Evolutionary conservation across 352 stramenopile genomes (phyloP).

Genomic region (Phytophthora europaea): DNA sequence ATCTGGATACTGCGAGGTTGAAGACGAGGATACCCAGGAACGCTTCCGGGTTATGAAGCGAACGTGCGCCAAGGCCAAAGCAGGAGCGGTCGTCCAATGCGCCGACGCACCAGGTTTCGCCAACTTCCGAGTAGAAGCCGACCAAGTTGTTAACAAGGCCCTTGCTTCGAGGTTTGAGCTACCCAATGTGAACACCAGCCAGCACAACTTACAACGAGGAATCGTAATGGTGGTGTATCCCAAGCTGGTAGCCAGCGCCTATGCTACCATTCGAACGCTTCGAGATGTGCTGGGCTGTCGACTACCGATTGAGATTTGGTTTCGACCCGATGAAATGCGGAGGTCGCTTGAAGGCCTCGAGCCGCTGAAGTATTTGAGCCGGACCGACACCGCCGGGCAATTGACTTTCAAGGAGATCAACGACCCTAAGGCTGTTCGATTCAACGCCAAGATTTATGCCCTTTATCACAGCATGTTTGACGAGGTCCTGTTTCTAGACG

Average conservation of each 20-base stretch:
- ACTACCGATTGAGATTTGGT: constrained; percentile 76
- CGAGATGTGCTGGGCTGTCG: constrained; percentile 42
- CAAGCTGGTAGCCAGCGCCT: constrained; percentile 69
- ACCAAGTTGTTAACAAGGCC: constrained; percentile 1
- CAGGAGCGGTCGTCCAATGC: constrained; percentile 52
- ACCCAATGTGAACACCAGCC: not conserved
- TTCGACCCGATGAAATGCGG: constrained; percentile 45
- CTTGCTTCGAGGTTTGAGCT: not conserved
- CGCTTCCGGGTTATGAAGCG: constrained; percentile 73
- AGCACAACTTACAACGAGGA: constrained; percentile 15
- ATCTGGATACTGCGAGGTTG: constrained; percentile 71
- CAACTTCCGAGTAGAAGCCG: constrained; percentile 49
- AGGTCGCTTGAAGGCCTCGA: constrained; percentile 14
- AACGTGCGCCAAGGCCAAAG: constrained; percentile 52
- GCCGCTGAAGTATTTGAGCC: constrained; percentile 22
- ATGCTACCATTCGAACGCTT: constrained; percentile 61
- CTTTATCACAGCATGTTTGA: constrained; percentile 69
- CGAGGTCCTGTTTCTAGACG: constrained; percentile 73
- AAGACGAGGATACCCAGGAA: constrained; percentile 56
- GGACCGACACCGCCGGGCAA: constrained; percentile 28
- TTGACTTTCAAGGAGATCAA: constrained; percentile 47
- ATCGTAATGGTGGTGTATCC: constrained; percentile 76
- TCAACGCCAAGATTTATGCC: constrained; percentile 63
- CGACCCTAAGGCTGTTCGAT: constrained; percentile 40
- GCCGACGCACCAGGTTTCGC: constrained; percentile 58